Percentiles rank a stretch among this genome's conserved stretches.
Evolutionary conservation across 78 protist species (phyloP).

Genomic region (Speleostelium caveatum): DNA sequence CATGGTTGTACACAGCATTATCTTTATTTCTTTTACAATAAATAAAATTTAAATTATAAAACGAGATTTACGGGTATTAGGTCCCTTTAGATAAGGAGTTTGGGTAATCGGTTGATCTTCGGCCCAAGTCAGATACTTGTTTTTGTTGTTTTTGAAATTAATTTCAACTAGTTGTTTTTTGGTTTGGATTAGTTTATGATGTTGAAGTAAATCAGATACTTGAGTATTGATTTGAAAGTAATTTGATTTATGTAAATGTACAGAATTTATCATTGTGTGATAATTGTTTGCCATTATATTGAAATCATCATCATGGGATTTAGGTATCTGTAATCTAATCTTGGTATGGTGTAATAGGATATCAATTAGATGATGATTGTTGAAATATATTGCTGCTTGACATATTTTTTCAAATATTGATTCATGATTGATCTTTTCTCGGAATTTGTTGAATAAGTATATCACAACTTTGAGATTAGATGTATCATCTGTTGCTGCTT

Average conservation of each 20-base stretch:
- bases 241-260: background rate
- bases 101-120: no score
- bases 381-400: background rate
- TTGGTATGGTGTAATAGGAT: background rate
- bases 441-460: background rate
- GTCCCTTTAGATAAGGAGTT: no score
- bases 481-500: background rate
- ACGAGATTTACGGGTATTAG: no score
- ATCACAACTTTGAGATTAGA: background rate
- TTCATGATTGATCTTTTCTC: background rate
- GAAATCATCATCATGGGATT: background rate
- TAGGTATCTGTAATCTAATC: background rate
- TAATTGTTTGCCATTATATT: background rate
- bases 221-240: background rate
- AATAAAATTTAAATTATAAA: no score
- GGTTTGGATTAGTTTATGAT: no score
- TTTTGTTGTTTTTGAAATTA: no score
- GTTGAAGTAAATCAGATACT: background rate
- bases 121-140: no score
- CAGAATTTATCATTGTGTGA: background rate
- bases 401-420: background rate
- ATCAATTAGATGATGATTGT: background rate
- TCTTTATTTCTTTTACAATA: no score
- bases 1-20: no score
- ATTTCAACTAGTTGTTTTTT: no score